phyloP scores from a whole-genome alignment of 768 basidiomycete species.

The Lentinus tigrinus region DNA sequence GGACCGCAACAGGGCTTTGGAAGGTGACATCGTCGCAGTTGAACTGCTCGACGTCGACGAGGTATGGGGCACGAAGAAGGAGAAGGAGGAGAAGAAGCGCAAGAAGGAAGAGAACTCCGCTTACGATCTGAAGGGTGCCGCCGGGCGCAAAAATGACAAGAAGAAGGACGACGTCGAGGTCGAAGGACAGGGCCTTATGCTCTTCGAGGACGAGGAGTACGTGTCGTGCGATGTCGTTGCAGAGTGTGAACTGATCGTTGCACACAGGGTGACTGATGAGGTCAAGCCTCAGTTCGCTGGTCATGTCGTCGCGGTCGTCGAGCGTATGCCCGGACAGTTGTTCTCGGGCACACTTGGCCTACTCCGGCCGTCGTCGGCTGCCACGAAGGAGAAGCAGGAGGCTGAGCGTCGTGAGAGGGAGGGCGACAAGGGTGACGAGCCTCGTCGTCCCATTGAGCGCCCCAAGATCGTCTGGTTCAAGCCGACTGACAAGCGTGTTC shows the following conservation, averaged over 20 bases:
- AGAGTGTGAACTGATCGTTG: constrained; percentile 10
- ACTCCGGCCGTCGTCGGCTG: constrained; percentile 91
- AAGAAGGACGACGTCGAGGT: constrained; percentile 99
- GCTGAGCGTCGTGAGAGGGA: constrained; percentile 96
- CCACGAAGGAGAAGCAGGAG: constrained; percentile 98
- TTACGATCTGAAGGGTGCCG: constrained; percentile 77
- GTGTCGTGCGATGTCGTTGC: constrained; percentile 23
- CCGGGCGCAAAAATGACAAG: constrained; percentile 92
- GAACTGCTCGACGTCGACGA: constrained; percentile 98
- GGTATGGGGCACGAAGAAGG: constrained; percentile 98
- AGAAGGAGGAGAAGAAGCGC: constrained; percentile 99
- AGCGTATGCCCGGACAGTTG: constrained; percentile 97
- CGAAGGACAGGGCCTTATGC: constrained; percentile 94
- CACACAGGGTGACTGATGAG: constrained; percentile 86
- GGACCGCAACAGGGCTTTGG: constrained; percentile 96
- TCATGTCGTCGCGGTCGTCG: constrained; percentile 99
- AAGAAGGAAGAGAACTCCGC: constrained; percentile 99
- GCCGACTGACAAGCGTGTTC: constrained; percentile 98
- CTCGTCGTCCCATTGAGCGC: constrained; percentile 78
- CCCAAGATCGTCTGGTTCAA: constrained; percentile 99
- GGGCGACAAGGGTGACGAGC: constrained; percentile 86
- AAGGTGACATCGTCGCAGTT: constrained; percentile 97
- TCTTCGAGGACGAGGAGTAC: constrained; percentile 97
- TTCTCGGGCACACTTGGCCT: constrained; percentile 97
- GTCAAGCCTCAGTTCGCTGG: constrained; percentile 98